Base-by-base conservation (phyloP, 2,329 filamentous ascomycete genomes). In the Venturia pyrina region DNA sequence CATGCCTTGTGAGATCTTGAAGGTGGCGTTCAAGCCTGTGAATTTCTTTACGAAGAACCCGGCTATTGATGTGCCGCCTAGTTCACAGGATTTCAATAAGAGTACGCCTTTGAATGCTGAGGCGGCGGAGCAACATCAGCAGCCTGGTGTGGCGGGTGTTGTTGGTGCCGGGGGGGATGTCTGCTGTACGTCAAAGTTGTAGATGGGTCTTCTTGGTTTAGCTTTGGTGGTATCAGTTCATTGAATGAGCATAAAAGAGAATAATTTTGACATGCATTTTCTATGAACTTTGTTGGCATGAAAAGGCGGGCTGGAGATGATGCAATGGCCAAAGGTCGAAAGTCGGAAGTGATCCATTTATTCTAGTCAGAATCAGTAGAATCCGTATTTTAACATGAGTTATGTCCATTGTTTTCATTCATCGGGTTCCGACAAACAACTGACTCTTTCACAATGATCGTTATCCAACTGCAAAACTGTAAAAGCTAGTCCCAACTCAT, bases 21-120 rank as follows among this genome's bases (percentile, higher is more conserved):
- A 81, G 71, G 78, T 86, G n/a, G 77, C 81, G 64, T 73, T 86
- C 67, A 82, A 85, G 69, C 83, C 84, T 0, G 80, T 83, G 13
- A 84, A 86, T 70, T 86, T 86, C 76, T 85, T 85, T 68, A 76
- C 79, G 43, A 81, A 78, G 74, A 86, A 86, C 65, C 84, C 84
- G 1, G 83, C 82, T 21, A 72, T 86, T 5, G 84, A 85, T 77
- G 84, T 86, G 7, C 83, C 84, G 43, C 80, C 79, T 17, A 78
- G 78, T 66, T 78, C 78, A 67, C 81, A 83, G 71, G 72, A 71
- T 34, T 78, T 81, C 67, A 83, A 83, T 67, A 75, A 78, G 73
- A 74, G 72, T 40, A 75, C 73, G 64, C 71, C 63, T 15, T 57
- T 76, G 64, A 64, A 74, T 68, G 75, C 71, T 11, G 75, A 77